Evolutionary conservation across 2,329 filamentous ascomycete species (phyloP).

Genomic region (Zasmidium cellare): DNA sequence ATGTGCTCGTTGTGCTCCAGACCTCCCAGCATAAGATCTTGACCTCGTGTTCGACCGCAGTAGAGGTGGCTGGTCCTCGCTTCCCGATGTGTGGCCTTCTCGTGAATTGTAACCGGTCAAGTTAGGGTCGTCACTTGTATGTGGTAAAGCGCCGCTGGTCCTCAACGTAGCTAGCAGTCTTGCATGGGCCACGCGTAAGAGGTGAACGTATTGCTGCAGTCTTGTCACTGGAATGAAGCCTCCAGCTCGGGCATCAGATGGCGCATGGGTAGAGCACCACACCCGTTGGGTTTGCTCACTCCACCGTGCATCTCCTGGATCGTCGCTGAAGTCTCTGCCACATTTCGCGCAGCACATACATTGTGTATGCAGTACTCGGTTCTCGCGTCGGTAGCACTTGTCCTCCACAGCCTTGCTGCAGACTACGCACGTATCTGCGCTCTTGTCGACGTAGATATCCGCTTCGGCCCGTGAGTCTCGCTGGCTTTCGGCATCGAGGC

Average conservation of each 20-base stretch:
- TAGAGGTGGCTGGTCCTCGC: constrained; percentile 52
- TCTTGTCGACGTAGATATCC: constrained; percentile 45
- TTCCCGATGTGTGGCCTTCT: constrained; percentile 58
- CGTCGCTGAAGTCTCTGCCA: constrained; percentile 68
- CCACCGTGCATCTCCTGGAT: constrained; percentile 69
- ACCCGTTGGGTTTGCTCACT: constrained; percentile 67
- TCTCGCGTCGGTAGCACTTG: constrained; percentile 75
- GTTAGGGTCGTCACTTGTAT: constrained; percentile 69
- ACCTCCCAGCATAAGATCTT: constrained; percentile 68
- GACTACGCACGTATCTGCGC: constrained; percentile 72
- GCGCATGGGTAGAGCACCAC: constrained; percentile 59
- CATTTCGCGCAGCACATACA: constrained; percentile 75
- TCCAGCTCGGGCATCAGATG: constrained; percentile 55
- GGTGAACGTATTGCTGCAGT: constrained; percentile 90
- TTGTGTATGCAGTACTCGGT: constrained; percentile 78
- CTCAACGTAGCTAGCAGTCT: constrained; percentile 84
- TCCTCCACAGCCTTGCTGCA: constrained; percentile 92
- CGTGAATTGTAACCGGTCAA: constrained; percentile 65
- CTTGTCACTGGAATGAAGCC: constrained; percentile 77
- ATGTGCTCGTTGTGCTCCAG: constrained; percentile 54
- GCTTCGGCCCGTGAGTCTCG: constrained; percentile 44
- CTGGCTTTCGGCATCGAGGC: constrained; percentile 68
- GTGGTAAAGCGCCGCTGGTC: constrained; percentile 76
- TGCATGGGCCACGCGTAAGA: constrained; percentile 87
- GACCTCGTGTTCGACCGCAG: constrained; percentile 69